A percentile compares a stretch with the other conserved stretches of the same genome.
Conservation (phyloP, 345 rosid species). For the Sapria himalayana region DNA sequence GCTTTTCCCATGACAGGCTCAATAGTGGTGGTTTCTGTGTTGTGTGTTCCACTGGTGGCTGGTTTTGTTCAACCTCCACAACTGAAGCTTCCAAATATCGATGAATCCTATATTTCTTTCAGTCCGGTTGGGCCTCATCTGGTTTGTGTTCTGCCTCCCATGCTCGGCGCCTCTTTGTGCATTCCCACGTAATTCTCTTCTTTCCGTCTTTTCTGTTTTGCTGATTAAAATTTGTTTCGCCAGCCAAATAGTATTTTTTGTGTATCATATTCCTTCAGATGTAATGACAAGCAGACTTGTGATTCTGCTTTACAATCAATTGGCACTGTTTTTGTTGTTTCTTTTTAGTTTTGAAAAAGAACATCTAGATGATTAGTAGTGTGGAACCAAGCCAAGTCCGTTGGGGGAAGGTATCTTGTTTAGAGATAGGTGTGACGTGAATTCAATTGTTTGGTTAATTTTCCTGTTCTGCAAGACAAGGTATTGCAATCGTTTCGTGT, state of each 20-base stretch:
- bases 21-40: conserved; percentile 49
- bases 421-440: no score
- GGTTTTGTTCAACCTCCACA: conserved; percentile 19
- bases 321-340: no score
- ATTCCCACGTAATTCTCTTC: conserved; percentile 25
- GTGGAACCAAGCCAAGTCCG: no score
- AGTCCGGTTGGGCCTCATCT: conserved; percentile 52
- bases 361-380: no score
- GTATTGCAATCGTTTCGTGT: no score
- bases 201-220: background rate
- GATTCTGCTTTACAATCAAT: no score
- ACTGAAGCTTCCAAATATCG: conserved; percentile 11
- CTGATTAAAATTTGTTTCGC: background rate
- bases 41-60: conserved; percentile 66
- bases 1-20: conserved; percentile 25
- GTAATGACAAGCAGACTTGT: no score
- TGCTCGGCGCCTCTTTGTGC: conserved; percentile 70
- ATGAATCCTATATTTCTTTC: conserved; percentile 13
- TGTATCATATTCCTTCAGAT: no score
- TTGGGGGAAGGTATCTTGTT: no score
- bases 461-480: no score
- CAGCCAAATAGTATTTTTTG: background rate
- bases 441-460: no score
- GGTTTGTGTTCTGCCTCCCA: conserved; percentile 73
- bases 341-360: no score